A percentile compares a stretch with the other conserved stretches of the same genome.
These are phyloP conservation scores for Beauveria medogensis DNA, from an alignment of 2,329 filamentous ascomycete species.

Conservation along the genomic window DNA sequence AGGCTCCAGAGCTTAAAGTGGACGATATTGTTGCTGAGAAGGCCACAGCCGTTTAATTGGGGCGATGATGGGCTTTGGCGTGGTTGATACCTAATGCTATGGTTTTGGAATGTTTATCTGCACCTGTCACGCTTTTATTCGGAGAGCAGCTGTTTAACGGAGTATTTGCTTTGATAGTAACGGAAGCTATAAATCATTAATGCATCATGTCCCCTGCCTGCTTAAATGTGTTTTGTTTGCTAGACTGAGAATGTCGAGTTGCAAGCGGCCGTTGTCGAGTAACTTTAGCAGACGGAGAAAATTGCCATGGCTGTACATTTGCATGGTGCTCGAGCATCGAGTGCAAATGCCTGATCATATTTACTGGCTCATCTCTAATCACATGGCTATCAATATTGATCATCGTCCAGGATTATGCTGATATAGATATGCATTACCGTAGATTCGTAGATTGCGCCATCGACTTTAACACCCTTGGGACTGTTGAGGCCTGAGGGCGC, in stretches of 20 bases:
- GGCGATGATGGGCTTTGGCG: background rate
- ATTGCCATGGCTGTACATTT: too few species aligned
- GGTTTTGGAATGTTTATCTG: background rate
- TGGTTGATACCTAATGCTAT: constrained; percentile 2
- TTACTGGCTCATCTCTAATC: too few species aligned
- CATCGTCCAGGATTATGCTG: too few species aligned
- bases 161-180: constrained; percentile 1
- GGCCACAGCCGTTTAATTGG: background rate
- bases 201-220: background rate
- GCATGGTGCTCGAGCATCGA: too few species aligned
- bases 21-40: background rate
- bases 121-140: background rate
- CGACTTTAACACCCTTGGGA: background rate
- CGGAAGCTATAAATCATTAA: background rate
- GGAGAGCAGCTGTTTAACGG: constrained; percentile 7
- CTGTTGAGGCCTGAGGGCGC: background rate
- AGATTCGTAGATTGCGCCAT: background rate
- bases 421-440: too few species aligned
- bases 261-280: too few species aligned
- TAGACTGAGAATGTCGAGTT: background rate
- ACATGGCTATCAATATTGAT: too few species aligned
- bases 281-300: too few species aligned
- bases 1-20: background rate
- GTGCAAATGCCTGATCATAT: too few species aligned
- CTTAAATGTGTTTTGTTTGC: background rate